These are phyloP conservation scores for Eucalyptus tenuipes DNA, from an alignment of 345 rosid genomes.

Conservation along the genomic window DNA sequence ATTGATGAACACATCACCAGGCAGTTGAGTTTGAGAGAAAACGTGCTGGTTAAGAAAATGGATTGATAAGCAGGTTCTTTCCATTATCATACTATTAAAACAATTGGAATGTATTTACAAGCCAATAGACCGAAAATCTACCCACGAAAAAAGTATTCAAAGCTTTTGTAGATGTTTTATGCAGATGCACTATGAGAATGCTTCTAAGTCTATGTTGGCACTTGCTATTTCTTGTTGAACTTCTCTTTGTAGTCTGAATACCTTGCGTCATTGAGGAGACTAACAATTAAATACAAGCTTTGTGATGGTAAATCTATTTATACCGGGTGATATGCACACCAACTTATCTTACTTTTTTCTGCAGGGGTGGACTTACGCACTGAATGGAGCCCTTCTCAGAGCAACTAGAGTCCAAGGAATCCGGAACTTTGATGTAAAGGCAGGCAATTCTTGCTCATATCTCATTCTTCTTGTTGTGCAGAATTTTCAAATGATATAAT, in stretches of 20 bases:
- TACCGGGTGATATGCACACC: not conserved
- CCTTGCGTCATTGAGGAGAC: not conserved
- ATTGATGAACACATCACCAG: not conserved
- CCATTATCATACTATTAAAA: not conserved
- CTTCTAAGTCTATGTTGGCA: not conserved
- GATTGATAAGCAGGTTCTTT: not conserved
- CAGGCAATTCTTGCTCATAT: slow-evolving; percentile 7
- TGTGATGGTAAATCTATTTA: not conserved
- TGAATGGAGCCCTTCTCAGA: slow-evolving; percentile 71
- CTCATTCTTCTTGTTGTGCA: not conserved
- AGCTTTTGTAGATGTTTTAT: not conserved
- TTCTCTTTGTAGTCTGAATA: not conserved
- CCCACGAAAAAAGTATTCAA: not conserved
- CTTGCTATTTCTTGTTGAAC: not conserved
- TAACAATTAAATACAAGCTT: not conserved
- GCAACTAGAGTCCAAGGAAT: slow-evolving; percentile 64
- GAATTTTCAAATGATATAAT: not conserved
- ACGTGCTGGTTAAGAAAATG: not conserved
- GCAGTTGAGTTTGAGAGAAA: not conserved
- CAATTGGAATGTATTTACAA: not conserved
- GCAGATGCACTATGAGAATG: not conserved
- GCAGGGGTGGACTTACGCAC: slow-evolving; percentile 87
- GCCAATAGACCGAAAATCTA: not conserved
- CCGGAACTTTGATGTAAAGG: slow-evolving; percentile 42
- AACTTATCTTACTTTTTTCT: not conserved